A percentile compares a stretch with the other conserved stretches of the same genome.
Evolutionary conservation across 1,284 basidiomycete genomes (phyloP).

Genomic region (Naganishia cerealis): DNA sequence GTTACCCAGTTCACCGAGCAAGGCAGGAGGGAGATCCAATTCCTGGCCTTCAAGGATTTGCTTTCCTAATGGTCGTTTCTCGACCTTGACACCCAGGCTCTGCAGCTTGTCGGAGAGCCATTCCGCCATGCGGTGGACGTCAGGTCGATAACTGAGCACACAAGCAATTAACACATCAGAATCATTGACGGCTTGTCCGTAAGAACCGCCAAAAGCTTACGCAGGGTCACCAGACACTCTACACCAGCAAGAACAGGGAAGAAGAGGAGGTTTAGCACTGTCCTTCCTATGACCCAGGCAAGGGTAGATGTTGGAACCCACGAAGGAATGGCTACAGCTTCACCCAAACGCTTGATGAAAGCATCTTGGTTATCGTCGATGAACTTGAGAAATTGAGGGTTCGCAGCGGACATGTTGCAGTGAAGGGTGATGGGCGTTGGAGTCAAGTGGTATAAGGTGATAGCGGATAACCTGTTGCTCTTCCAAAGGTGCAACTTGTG

Average conservation of each 20-base stretch:
- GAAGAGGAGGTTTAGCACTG: background rate
- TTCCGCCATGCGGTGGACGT: constrained; percentile 78
- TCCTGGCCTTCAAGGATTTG: constrained; percentile 76
- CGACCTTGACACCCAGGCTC: constrained; percentile 71
- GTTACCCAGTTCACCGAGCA: constrained; percentile 79
- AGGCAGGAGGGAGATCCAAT: constrained; percentile 75
- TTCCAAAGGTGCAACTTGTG: background rate
- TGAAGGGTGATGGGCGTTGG: background rate
- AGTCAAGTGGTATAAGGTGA: background rate
- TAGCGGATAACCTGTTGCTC: background rate
- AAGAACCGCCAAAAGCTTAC: constrained; percentile 37
- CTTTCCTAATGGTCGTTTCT: constrained; percentile 72
- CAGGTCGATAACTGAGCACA: constrained; percentile 62
- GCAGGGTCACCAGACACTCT: constrained; percentile 55
- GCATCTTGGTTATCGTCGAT: constrained; percentile 69
- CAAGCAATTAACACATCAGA: constrained; percentile 2
- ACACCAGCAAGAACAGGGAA: constrained; percentile 26
- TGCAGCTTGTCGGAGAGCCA: constrained; percentile 74
- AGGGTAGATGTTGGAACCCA: constrained; percentile 48
- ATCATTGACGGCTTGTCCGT: background rate
- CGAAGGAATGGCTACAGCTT: constrained; percentile 89
- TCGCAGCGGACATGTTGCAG: constrained; percentile 18
- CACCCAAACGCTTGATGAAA: constrained; percentile 74
- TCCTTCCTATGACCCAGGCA: background rate
- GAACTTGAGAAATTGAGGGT: constrained; percentile 57